Evolutionary conservation across 257 asterid genomes (phyloP), one percentile per base, ranked within the genome.

Genomic region (Salvia miltiorrhiza): DNA sequence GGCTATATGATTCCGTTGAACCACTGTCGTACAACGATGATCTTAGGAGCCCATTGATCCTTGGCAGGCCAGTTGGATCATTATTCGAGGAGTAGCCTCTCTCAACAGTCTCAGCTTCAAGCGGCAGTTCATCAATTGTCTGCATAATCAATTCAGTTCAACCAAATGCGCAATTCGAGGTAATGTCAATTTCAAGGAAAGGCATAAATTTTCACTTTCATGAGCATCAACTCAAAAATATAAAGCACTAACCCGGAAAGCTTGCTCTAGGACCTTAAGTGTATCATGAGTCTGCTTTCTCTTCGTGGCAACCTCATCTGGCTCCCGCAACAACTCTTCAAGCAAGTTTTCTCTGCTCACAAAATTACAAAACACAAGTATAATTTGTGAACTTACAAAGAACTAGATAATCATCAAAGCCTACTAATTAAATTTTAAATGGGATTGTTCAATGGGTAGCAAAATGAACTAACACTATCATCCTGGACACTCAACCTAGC

Each of bases 311-410:
- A 94, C 54, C 83, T 94, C 99, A 57, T 86, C 92, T 59, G 98
- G 99, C 78, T 94, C 99, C 71, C 81, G 97, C 81, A 94, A 76
- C 92, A 94, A 80, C 76, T 91, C 94, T 73, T 91, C 99, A 35
- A 91, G 79, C 79, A 89, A 65, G 79, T 87, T 79, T 67, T 91
- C 99, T 77, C 99, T 94, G 84, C 58, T 49, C 77, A 66, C 64
- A 63, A 53, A 69, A 65, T 37, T 21, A 48, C 50, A 50, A 48
- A 19, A 69, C 16, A 65, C 24, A 48, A 75, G 5, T 72, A 74
- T 19, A 17, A 17, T 11, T 50, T 44, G 16, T 12, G 33, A 45
- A 55, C 4, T 45, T 10, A 30, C 21, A 28, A 33, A 2, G 12
- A 57, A 12, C 4, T 16, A 17, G 20, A 16, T 26, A 19, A 20